These are phyloP conservation scores for Lactarius vividus DNA, from an alignment of 768 basidiomycete genomes.

Conservation along the genomic window DNA sequence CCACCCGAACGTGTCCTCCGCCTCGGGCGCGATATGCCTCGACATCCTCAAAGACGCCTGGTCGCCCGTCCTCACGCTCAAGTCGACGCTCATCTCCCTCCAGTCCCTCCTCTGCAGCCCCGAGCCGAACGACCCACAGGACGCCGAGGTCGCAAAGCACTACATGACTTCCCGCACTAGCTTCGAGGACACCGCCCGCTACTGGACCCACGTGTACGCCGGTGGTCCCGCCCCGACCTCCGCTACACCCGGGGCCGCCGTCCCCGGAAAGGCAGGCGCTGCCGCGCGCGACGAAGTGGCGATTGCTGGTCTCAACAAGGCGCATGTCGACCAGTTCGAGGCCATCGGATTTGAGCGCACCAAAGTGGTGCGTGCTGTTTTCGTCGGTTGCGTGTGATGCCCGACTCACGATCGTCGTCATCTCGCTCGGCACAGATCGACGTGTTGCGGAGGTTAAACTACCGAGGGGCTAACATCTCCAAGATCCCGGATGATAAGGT, in stretches of 20 bases:
- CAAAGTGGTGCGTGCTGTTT: conserved; percentile 61
- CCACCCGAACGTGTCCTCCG: conserved; percentile 93
- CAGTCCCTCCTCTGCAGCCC: conserved; percentile 92
- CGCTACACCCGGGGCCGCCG: conserved; percentile 9
- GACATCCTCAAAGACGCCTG: conserved; percentile 90
- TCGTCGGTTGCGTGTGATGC: not conserved
- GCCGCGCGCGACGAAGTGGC: conserved; percentile 47
- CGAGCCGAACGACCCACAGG: conserved; percentile 95
- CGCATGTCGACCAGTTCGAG: conserved; percentile 83
- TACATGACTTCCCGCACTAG: conserved; percentile 83
- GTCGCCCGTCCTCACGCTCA: conserved; percentile 93
- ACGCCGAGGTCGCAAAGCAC: conserved; percentile 97
- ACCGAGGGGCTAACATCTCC: conserved; percentile 76
- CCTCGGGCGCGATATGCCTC: conserved; percentile 92
- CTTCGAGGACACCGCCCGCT: conserved; percentile 89
- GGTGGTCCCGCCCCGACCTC: conserved; percentile 53
- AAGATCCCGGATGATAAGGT: conserved; percentile 81
- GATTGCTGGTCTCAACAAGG: conserved; percentile 77
- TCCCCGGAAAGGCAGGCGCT: conserved; percentile 20
- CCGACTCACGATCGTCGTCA: not conserved
- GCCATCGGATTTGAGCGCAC: conserved; percentile 74
- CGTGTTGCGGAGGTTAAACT: conserved; percentile 83
- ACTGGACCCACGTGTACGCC: conserved; percentile 94
- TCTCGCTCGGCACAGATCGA: conserved; percentile 59
- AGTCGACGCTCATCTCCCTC: conserved; percentile 92